Evolutionary conservation across 208 protist genomes (phyloP), one percentile per base, ranked within the genome.

Genomic region (Trypanosoma rangeli): DNA sequence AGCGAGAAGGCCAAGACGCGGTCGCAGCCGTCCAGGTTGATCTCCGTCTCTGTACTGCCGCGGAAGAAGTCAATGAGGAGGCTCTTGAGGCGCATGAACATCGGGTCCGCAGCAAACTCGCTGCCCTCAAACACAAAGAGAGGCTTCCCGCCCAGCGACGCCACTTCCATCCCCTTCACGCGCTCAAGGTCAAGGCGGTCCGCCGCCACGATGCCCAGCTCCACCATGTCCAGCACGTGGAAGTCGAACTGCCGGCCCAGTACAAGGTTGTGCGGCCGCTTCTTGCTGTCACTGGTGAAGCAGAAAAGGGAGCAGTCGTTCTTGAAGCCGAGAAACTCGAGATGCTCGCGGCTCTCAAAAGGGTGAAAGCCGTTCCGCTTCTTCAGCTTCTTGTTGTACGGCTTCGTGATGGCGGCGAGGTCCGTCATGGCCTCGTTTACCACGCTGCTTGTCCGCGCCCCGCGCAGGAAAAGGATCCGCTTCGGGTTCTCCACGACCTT

Each of bases 231-330:
- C 24, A 97, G 70, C 28, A 97, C 55, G 65, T 95, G 89, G 48
- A 94, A 97, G 76, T 97, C 88, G 58, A 97, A 97, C 60, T 91
- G 86, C 0, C 92, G 73, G 4, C 92, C 92, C 15, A 97, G 31
- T 3, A 86, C 93, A 33, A 97, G 44, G 74, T 95, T 95, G 74
- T 97, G 84, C 22, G 92, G 92, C 5, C 92, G 81, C 76, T 97
- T 97, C 73, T 97, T 95, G 76, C 78, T 93, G 78, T 93, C 79
- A 5, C 78, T 86, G 0, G 85, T 83, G 63, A 97, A 95, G 72
- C 83, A 91, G 62, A 97, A 95, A 24, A 97, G 79, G 0, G 88
- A 94, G 82, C 86, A 95, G 79, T 97, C 92, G 68, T 97, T 97
- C 70, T 97, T 97, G 74, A 94, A 95, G 33, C 89, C 86, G 42